phyloP scores from a whole-genome alignment of 768 basidiomycete genomes.

The Calocybe indica region DNA sequence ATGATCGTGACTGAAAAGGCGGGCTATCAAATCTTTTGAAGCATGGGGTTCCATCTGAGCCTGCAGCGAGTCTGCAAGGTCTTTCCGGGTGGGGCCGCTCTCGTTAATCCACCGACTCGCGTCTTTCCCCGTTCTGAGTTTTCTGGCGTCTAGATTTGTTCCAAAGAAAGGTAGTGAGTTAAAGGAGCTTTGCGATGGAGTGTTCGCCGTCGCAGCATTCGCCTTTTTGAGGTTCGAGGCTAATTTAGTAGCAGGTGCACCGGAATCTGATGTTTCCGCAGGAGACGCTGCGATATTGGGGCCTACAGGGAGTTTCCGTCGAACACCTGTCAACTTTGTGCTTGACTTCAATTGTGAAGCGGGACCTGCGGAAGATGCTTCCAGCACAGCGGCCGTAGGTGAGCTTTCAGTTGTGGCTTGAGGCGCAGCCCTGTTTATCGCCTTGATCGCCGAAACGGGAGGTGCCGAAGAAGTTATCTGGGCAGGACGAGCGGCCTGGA shows the following conservation, averaged over 20 bases:
- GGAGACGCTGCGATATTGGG: conserved; percentile 47
- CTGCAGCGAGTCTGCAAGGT: conserved; percentile 80
- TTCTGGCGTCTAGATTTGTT: conserved; percentile 57
- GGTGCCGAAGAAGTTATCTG: conserved; percentile 20
- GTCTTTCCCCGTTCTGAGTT: conserved; percentile 67
- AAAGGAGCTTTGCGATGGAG: conserved; percentile 27
- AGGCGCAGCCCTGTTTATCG: conserved; percentile 18
- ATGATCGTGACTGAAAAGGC: conserved; percentile 93
- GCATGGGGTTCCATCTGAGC: conserved; percentile 87
- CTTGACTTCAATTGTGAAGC: conserved; percentile 26
- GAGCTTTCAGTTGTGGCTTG: conserved; percentile 23
- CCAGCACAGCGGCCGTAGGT: conserved; percentile 40
- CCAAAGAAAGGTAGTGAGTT: conserved; percentile 41
- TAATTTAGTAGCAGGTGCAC: conserved; percentile 30
- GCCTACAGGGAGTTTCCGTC: conserved; percentile 66
- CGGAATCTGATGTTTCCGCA: conserved; percentile 32
- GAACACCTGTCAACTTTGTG: conserved; percentile 57
- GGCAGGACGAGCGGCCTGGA: conserved; percentile 75
- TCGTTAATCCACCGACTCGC: conserved; percentile 82
- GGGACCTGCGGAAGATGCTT: conserved; percentile 27
- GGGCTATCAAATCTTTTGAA: conserved; percentile 67
- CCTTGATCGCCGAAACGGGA: conserved; percentile 13
- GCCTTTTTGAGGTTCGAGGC: conserved; percentile 39
- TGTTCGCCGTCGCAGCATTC: conserved; percentile 19
- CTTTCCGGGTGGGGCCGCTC: conserved; percentile 74